phyloP scores from a whole-genome alignment of 257 asterid species.

The Petunia secreta region DNA sequence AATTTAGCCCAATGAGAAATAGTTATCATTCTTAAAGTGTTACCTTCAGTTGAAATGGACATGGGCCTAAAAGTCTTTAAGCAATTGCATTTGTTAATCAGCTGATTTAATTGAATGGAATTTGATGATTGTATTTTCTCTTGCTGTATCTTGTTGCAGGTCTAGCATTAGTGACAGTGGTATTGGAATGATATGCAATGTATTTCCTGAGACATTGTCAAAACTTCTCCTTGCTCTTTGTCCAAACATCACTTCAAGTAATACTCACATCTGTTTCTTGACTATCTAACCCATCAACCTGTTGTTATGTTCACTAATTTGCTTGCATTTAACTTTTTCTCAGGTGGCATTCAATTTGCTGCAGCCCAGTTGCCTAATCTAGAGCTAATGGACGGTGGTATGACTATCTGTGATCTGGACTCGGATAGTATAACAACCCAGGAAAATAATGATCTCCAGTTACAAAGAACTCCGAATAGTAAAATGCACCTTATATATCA shows the following conservation, averaged over 20 bases:
- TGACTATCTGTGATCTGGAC: constrained; percentile 76
- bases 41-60: background rate
- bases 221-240: constrained; percentile 90
- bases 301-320: background rate
- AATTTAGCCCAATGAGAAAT: background rate
- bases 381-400: constrained; percentile 94
- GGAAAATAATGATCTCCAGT: constrained; percentile 45
- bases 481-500: constrained; percentile 71
- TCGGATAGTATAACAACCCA: constrained; percentile 39
- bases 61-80: background rate
- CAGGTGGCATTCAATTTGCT: constrained; percentile 98
- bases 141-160: constrained; percentile 46
- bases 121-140: background rate
- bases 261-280: constrained; percentile 22
- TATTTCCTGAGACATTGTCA: constrained; percentile 73
- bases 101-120: background rate
- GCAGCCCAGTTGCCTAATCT: constrained; percentile 85
- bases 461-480: constrained; percentile 54
- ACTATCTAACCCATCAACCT: background rate
- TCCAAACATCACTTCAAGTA: constrained; percentile 96
- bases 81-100: background rate
- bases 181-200: constrained; percentile 96
- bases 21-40: background rate
- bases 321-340: constrained; percentile 14
- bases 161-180: constrained; percentile 96